Percentiles rank a stretch among this genome's conserved stretches.
Conservation (phyloP, 1,284 basidiomycete species). For the Malassezia japonica region DNA sequence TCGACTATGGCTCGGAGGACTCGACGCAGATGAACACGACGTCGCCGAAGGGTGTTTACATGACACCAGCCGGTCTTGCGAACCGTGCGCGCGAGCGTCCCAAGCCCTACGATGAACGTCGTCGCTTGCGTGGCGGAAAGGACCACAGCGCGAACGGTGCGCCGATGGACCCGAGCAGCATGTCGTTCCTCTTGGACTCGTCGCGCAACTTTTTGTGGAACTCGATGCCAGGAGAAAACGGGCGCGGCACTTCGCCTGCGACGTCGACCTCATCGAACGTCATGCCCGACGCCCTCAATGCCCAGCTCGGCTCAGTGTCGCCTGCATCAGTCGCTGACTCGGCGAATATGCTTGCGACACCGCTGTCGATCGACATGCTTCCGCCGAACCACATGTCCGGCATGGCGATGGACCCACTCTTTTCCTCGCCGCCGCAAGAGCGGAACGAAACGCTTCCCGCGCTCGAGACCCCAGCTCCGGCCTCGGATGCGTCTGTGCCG, state of each 20-base stretch:
- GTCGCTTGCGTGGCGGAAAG: conserved; percentile 7
- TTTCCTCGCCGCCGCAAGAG: not conserved
- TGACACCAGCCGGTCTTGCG: conserved; percentile 12
- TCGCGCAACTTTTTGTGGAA: conserved; percentile 1
- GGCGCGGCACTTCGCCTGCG: not conserved
- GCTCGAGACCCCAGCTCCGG: not conserved
- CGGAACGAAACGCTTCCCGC: not conserved
- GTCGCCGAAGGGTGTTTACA: conserved; percentile 14
- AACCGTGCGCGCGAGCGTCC: conserved; percentile 20
- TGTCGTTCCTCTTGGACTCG: conserved; percentile 7
- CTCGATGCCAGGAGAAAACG: not conserved
- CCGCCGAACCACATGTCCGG: not conserved
- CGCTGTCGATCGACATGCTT: not conserved
- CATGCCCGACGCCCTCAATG: not conserved
- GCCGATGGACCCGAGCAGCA: not conserved
- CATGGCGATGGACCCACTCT: not conserved
- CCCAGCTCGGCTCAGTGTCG: not conserved
- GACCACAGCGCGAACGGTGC: not conserved
- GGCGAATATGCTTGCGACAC: not conserved
- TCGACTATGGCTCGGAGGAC: conserved; percentile 50
- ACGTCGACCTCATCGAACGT: not conserved
- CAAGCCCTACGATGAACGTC: conserved; percentile 34
- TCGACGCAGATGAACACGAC: conserved; percentile 14
- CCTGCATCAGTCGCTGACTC: not conserved
- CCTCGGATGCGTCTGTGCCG: conserved; percentile 10